phyloP scores from a whole-genome alignment of 768 basidiomycete species.

The Dioszegia aurantiaca region DNA sequence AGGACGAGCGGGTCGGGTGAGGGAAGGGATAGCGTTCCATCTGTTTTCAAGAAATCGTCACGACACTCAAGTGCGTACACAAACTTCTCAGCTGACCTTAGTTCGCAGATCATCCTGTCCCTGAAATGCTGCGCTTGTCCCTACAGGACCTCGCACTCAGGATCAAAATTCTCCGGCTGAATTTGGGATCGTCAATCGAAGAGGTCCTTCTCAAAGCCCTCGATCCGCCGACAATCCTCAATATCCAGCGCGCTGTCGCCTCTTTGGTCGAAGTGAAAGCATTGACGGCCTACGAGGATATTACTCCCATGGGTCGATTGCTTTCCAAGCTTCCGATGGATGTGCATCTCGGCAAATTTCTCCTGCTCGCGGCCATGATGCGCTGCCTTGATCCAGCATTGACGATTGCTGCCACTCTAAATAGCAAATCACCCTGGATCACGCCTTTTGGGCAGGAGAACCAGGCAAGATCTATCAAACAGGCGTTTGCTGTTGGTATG shows the following conservation, averaged over 20 bases:
- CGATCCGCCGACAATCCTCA: conserved; percentile 80
- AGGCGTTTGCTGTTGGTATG: conserved; percentile 71
- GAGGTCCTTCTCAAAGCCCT: conserved; percentile 81
- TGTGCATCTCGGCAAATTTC: conserved; percentile 90
- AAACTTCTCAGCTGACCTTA: conserved; percentile 42
- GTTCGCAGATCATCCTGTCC: conserved; percentile 85
- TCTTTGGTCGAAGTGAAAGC: conserved; percentile 91
- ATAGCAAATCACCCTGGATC: conserved; percentile 89
- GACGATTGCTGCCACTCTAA: conserved; percentile 88
- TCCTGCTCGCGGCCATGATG: conserved; percentile 77
- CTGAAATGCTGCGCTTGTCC: conserved; percentile 92
- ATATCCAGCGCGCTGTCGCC: conserved; percentile 84
- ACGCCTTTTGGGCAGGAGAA: conserved; percentile 81
- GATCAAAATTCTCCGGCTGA: conserved; percentile 76
- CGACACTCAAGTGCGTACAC: conserved; percentile 64
- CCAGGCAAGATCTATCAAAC: conserved; percentile 80
- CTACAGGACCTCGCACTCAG: conserved; percentile 69
- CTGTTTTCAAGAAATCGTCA: conserved; percentile 85
- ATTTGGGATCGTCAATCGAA: conserved; percentile 78
- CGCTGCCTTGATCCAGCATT: conserved; percentile 92
- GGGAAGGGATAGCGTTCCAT: conserved; percentile 85
- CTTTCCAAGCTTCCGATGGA: conserved; percentile 91
- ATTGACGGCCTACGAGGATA: conserved; percentile 77
- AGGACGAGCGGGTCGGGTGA: conserved; percentile 89
- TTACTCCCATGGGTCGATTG: conserved; percentile 87